A percentile compares a stretch with the other conserved stretches of the same genome.
Conservation (phyloP, 2,329 filamentous ascomycete genomes). For the Penicillium hordei region DNA sequence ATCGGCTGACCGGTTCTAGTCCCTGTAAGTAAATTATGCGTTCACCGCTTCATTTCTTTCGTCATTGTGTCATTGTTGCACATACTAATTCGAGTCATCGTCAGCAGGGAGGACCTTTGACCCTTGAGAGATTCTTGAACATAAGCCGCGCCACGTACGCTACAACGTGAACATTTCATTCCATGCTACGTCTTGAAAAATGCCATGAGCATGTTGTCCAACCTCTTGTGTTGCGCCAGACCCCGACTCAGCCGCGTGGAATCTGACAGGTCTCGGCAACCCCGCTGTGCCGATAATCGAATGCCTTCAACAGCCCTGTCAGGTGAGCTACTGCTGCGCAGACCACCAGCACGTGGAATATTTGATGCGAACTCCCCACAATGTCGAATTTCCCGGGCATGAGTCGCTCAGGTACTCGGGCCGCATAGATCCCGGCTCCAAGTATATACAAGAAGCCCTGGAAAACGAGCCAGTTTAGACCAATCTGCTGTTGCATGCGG, state of each 20-base stretch:
- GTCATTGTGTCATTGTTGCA: slow-evolving; percentile 29
- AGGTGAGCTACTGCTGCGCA: slow-evolving; percentile 79
- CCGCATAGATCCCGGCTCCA: slow-evolving; percentile 81
- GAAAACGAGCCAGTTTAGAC: slow-evolving; percentile 73
- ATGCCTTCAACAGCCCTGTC: slow-evolving; percentile 76
- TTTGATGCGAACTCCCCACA: slow-evolving; percentile 89
- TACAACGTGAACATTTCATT: slow-evolving; percentile 17
- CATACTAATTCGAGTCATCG: slow-evolving; percentile 22
- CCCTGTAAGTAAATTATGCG: slow-evolving; percentile 1
- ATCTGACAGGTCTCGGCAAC: slow-evolving; percentile 53
- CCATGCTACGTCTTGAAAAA: slow-evolving; percentile 18
- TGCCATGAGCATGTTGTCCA: slow-evolving; percentile 27
- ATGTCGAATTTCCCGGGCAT: slow-evolving; percentile 82
- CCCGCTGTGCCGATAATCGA: slow-evolving; percentile 75
- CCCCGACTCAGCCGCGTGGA: slow-evolving; percentile 22
- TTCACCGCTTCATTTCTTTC: slow-evolving; percentile 18
- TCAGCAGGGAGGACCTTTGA: slow-evolving; percentile 23
- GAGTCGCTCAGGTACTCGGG: slow-evolving; percentile 78
- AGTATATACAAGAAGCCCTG: slow-evolving; percentile 83
- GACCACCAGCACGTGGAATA: slow-evolving; percentile 89
- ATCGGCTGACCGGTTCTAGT: slow-evolving; percentile 27
- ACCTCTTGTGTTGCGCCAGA: slow-evolving; percentile 16
- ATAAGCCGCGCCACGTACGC: slow-evolving; percentile 5
- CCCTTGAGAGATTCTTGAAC: slow-evolving; percentile 5
- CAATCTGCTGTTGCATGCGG: slow-evolving; percentile 70